Evolutionary conservation across 768 basidiomycete genomes (phyloP).

Genomic region (Mycena rosella): DNA sequence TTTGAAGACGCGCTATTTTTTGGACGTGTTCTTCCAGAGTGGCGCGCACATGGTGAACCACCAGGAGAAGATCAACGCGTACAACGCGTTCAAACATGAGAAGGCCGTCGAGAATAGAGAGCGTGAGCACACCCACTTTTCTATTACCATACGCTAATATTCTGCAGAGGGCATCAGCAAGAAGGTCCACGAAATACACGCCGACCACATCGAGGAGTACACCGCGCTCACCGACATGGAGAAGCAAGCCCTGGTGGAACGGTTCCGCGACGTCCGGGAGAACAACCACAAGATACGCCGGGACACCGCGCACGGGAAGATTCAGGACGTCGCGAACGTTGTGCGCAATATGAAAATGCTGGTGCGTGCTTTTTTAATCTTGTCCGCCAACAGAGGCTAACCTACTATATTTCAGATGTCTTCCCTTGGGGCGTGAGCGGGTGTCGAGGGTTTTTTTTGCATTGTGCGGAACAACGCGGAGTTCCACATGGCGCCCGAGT

Average conservation of each 20-base stretch:
- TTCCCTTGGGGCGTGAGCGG: conserved; percentile 30
- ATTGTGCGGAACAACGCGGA: conserved; percentile 16
- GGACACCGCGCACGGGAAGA: not conserved
- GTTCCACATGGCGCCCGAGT: conserved; percentile 19
- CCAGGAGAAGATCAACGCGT: conserved; percentile 10
- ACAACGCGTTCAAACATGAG: conserved; percentile 4
- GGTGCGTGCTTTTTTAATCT: not conserved
- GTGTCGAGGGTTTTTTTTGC: conserved; percentile 35
- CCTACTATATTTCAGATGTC: not conserved
- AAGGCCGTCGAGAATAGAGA: conserved; percentile 4
- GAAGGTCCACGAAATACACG: not conserved
- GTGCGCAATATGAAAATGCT: not conserved
- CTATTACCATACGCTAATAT: not conserved
- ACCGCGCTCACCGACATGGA: not conserved
- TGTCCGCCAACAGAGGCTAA: too few relatives aligned
- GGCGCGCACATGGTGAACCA: not conserved
- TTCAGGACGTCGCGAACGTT: not conserved
- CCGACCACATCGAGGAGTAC: conserved; percentile 26
- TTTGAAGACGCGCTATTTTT: too few relatives aligned
- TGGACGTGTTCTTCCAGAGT: conserved; percentile 4
- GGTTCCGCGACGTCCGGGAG: not conserved
- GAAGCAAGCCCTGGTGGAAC: conserved; percentile 9
- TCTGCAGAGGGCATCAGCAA: not conserved
- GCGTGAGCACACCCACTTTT: not conserved
- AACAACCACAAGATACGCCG: not conserved